Base-by-base conservation (phyloP, 257 asterid genomes). In the Coffea eugenioides region DNA sequence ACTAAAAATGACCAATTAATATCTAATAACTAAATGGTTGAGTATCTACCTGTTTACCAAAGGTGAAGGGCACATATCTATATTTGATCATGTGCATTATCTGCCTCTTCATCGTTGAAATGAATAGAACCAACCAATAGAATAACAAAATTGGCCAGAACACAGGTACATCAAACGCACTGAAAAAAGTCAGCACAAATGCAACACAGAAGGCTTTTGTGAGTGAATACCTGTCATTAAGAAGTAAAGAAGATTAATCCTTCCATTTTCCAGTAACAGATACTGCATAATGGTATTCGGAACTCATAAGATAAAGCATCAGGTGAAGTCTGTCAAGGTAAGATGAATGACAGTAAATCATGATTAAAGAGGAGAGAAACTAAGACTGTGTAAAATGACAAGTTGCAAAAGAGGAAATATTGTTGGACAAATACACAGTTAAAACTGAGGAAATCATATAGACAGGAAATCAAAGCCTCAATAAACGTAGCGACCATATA, bases 131-230 rank as follows among this genome's bases (percentile, higher is more conserved):
- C 76, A 90, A 76, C 98, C 99, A 95, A 82, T 95, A 93, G 89
- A 95, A 93, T 66, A 95, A 90, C 83, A 95, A 90, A 88, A 95
- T 92, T 49, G 99, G 99, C 97, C 99, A 95, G 84, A 95, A 95
- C 72, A 95, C 99, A 75, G 99, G 99, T 73, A 95, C 98, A 66
- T 93, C 97, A 80, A 95, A 95, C 83, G 92, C 97, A 77, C 96
- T 87, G 95, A 95, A 95, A 93, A 94, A 93, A 45, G 99, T 93
- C 85, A 93, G 84, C 79, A 90, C 88, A 85, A 95, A 84, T 78
- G 97, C 98, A 82, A 95, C 6, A 82, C 88, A 85, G 77, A 93
- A 87, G 79, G 94, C 99, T 90, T 92, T 95, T 73, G 90, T 10
- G 25, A 93, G 97, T 11, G 99, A 91, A 87, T 91, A 88, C 99